Percentiles rank a stretch among this genome's conserved stretches.
These are phyloP conservation scores for Ogataea wickerhamii DNA, from an alignment of 805 yeast genomes.

Conservation along the genomic window DNA sequence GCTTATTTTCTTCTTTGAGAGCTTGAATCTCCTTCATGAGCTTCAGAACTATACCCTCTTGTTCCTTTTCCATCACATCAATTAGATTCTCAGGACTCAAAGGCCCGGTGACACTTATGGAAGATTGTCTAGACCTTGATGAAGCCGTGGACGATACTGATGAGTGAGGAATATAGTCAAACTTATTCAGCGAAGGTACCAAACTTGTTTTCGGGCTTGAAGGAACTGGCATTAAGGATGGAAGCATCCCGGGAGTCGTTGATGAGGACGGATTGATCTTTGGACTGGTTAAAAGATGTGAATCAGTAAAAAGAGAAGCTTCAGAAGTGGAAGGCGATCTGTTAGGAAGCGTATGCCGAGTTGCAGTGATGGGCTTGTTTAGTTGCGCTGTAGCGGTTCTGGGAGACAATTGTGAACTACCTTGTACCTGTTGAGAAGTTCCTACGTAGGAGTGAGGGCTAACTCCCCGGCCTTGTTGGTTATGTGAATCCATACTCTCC, in stretches of 20 bases:
- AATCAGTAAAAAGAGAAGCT: constrained; percentile 9
- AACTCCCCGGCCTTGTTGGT: neutral
- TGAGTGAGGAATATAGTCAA: constrained; percentile 18
- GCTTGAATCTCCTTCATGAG: constrained; percentile 58
- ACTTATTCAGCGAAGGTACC: constrained; percentile 11
- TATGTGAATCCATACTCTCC: neutral
- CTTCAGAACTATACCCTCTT: constrained; percentile 68
- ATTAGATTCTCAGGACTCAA: constrained; percentile 46
- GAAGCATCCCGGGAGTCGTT: neutral
- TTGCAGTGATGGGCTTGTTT: constrained; percentile 19
- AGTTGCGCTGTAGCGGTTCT: constrained; percentile 11
- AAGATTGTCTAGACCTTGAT: constrained; percentile 18
- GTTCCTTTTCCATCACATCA: constrained; percentile 67
- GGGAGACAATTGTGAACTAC: constrained; percentile 11
- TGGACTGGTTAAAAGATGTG: constrained; percentile 16
- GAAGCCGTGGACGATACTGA: constrained; percentile 22
- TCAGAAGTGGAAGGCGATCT: constrained; percentile 22
- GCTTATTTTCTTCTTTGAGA: constrained; percentile 51
- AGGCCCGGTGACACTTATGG: constrained; percentile 13
- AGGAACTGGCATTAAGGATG: constrained; percentile 1
- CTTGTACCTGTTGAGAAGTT: neutral
- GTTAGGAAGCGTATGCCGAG: constrained; percentile 22
- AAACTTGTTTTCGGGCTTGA: constrained; percentile 13
- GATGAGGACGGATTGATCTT: constrained; percentile 9
- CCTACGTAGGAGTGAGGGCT: neutral